A percentile compares a stretch with the other conserved stretches of the same genome.
phyloP scores from a whole-genome alignment of 192 early-diverging fungal species.

The Coemansia sp. region DNA sequence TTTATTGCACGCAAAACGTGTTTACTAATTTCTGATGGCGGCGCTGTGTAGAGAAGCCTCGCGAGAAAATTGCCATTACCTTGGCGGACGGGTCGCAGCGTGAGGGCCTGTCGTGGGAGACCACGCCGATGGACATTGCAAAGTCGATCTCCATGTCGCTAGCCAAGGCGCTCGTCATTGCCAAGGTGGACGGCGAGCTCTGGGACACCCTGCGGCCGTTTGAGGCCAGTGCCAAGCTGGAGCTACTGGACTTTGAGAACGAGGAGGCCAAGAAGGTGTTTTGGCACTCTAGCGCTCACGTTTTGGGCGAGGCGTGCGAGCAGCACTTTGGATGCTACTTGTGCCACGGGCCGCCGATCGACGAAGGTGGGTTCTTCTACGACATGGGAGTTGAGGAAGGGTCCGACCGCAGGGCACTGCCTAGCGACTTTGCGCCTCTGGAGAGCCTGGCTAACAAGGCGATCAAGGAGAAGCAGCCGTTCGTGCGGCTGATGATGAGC shows the following conservation, averaged over 20 bases:
- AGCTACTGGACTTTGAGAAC: constrained; percentile 93
- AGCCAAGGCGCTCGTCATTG: constrained; percentile 85
- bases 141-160: constrained; percentile 85
- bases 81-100: constrained; percentile 82
- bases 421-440: constrained; percentile 76
- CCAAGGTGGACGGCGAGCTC: constrained; percentile 88
- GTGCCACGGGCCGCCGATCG: constrained; percentile 93
- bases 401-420: constrained; percentile 62
- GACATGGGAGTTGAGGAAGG: constrained; percentile 81
- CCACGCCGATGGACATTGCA: constrained; percentile 91
- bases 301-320: constrained; percentile 96
- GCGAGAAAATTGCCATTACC: constrained; percentile 75
- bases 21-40: too few species aligned
- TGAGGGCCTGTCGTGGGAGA: constrained; percentile 88
- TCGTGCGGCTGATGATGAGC: constrained; percentile 80
- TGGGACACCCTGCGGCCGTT: constrained; percentile 89
- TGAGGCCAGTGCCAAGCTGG: constrained; percentile 72
- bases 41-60: constrained; percentile 59
- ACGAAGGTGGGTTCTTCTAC: constrained; percentile 91
- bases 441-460: constrained; percentile 84
- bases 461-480: constrained; percentile 94
- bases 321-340: constrained; percentile 96
- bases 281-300: constrained; percentile 98
- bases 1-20: not conserved
- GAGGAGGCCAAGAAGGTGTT: constrained; percentile 92